A percentile compares a stretch with the other conserved stretches of the same genome.
These are phyloP conservation scores for Gnetum montanum DNA, from an alignment of 75 land plant species.

Conservation along the genomic window DNA sequence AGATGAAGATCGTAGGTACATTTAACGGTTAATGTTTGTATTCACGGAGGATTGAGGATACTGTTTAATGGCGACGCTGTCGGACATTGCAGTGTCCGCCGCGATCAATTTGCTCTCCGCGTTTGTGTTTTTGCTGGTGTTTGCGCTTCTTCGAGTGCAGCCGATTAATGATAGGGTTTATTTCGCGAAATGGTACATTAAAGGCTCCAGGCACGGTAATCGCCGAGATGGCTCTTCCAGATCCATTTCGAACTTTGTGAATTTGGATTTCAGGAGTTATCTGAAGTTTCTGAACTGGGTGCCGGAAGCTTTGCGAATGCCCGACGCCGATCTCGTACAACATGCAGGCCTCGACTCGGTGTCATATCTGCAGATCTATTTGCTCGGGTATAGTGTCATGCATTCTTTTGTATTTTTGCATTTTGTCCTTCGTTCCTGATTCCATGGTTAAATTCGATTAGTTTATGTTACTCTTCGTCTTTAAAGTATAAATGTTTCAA, in stretches of 20 bases:
- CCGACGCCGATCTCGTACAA: conserved; percentile 65
- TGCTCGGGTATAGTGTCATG: conserved; percentile 70
- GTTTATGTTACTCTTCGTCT: no score
- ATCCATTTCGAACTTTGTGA: conserved; percentile 38
- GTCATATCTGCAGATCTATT: conserved; percentile 70
- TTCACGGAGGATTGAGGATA: no score
- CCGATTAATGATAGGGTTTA: conserved; percentile 91
- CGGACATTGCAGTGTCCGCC: conserved; percentile 70
- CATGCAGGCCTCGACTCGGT: conserved; percentile 98
- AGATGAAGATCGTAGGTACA: no score
- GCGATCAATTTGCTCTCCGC: conserved; percentile 58
- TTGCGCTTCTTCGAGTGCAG: conserved; percentile 76
- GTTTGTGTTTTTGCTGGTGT: conserved; percentile 61
- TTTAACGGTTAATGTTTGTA: no score
- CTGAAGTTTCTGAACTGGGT: conserved; percentile 77
- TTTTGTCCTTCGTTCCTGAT: no score
- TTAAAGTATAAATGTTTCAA: no score
- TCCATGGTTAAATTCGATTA: no score
- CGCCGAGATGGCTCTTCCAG: conserved; percentile 8
- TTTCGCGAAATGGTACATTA: conserved; percentile 90
- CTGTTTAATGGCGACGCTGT: conserved; percentile 67
- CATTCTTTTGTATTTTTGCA: no score
- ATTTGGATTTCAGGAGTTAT: conserved; percentile 48
- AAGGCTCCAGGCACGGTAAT: conserved; percentile 37
- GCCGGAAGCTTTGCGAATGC: conserved; percentile 73